Base-by-base conservation (phyloP, 148 eudicot genomes). In the Heliosperma pusillum region DNA sequence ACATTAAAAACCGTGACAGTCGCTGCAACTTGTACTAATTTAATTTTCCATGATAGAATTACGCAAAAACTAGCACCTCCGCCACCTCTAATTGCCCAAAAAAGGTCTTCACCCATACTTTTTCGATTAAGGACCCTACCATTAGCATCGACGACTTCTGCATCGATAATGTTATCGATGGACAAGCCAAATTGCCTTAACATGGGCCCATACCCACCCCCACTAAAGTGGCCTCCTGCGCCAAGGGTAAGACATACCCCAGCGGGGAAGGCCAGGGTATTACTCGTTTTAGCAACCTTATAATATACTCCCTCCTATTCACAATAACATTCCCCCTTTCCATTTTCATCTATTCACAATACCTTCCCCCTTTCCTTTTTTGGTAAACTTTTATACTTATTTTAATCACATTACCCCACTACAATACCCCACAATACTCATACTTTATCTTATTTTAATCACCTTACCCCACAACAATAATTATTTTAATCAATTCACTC, bases 11-110 rank as follows among this genome's bases (percentile, higher is more conserved):
- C 80, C 2, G 80, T 81, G 13, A 81, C 80, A 17, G 15, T 50
- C 15, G 52, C 5, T 1, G 80, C 80, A 1, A 77, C 74, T 2
- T 57, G 56, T 44, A 83, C 86, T 47, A 83, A 74, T 16, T 74
- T 58, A 17, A 83, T 77, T 68, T 60, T 74, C 86, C 83, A 83
- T 2, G 83, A 60, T 25, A 83, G 20, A 10, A 83, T 57, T 10
- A 83, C 86, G 22, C 83, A 66, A 29, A 83, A 83, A 44, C 86
- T 83, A 21, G 86, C 79, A 9, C 60, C 86, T 2, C 81, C 86
- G 2, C 86, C 86, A 1, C 86, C 86, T 42, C 81, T 71, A 21
- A 83, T 83, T 4, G 86, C 83, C 86, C 86, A 83, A 52, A 80
- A 83, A 0, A 80, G 59, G 44, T 83, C 83, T 71, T 80, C 86